phyloP scores from a whole-genome alignment of 2,329 filamentous ascomycete genomes.

The Colletotrichum magnum region DNA sequence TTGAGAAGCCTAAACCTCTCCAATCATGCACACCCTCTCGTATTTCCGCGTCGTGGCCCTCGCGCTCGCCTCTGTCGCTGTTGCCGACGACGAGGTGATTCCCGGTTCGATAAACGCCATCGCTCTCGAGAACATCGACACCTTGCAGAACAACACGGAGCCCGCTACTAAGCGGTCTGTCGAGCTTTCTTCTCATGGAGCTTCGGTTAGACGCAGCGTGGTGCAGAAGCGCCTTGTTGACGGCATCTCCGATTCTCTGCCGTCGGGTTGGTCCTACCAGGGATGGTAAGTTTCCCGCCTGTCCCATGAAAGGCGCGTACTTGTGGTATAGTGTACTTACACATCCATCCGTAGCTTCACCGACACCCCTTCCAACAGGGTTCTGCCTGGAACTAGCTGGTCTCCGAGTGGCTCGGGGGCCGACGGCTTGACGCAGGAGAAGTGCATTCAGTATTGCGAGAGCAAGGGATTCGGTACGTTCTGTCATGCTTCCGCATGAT shows the following conservation, averaged over 20 bases:
- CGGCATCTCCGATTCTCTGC: slow-evolving; percentile 14
- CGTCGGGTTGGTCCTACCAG: slow-evolving; percentile 3
- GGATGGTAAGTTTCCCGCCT: slow-evolving; percentile 11
- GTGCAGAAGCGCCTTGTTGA: not conserved
- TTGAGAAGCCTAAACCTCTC: not conserved
- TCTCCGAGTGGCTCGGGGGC: not conserved
- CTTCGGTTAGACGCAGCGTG: not conserved
- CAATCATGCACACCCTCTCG: not conserved
- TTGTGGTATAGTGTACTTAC: too few relatives aligned
- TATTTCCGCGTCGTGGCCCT: not conserved
- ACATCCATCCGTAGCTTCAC: not conserved
- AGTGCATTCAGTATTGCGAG: slow-evolving; percentile 64
- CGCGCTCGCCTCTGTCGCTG: not conserved
- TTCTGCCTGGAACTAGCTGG: not conserved
- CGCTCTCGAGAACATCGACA: not conserved
- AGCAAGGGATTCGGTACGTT: slow-evolving; percentile 47
- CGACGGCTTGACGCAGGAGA: slow-evolving; percentile 47
- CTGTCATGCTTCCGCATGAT: not conserved
- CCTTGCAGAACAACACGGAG: not conserved
- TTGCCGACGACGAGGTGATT: not conserved
- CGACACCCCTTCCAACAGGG: not conserved
- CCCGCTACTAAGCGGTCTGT: not conserved
- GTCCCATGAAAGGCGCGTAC: too few relatives aligned
- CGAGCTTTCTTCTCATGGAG: not conserved
- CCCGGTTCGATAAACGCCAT: not conserved